A percentile compares a stretch with the other conserved stretches of the same genome.
These are phyloP conservation scores for Botryotinia convoluta DNA, from an alignment of 2,329 filamentous ascomycete species.

Conservation along the genomic window DNA sequence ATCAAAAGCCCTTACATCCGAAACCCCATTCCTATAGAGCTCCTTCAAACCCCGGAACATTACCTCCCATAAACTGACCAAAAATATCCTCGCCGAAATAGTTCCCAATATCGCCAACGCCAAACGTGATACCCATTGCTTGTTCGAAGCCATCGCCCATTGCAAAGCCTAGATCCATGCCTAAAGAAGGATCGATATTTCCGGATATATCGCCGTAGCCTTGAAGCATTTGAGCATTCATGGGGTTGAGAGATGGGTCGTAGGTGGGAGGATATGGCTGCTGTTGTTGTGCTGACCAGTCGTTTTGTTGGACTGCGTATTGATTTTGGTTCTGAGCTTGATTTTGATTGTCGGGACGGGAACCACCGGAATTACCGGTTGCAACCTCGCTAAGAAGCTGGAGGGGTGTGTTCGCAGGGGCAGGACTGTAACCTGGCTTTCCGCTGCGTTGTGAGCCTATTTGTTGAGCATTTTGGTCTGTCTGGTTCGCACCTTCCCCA, in stretches of 20 bases:
- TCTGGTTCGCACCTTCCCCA: background rate
- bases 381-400: constrained; percentile 44
- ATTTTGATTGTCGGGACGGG: constrained; percentile 29
- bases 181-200: constrained; percentile 36
- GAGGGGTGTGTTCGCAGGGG: constrained; percentile 39
- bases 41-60: constrained; percentile 27
- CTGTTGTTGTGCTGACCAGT: constrained; percentile 30
- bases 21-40: background rate
- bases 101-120: constrained; percentile 35
- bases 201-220: constrained; percentile 22
- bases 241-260: constrained; percentile 24
- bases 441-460: constrained; percentile 19
- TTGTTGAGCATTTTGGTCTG: background rate
- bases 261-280: constrained; percentile 24
- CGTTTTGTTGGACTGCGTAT: constrained; percentile 26
- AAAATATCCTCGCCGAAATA: constrained; percentile 37
- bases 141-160: constrained; percentile 39
- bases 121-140: constrained; percentile 37
- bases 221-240: constrained; percentile 24
- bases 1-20: background rate
- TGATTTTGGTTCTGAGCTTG: constrained; percentile 29
- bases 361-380: constrained; percentile 36
- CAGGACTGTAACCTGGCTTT: constrained; percentile 34
- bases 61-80: constrained; percentile 25
- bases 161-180: constrained; percentile 33